Base-by-base conservation (phyloP, 2,329 filamentous ascomycete genomes). In the Diatrype stigma region DNA sequence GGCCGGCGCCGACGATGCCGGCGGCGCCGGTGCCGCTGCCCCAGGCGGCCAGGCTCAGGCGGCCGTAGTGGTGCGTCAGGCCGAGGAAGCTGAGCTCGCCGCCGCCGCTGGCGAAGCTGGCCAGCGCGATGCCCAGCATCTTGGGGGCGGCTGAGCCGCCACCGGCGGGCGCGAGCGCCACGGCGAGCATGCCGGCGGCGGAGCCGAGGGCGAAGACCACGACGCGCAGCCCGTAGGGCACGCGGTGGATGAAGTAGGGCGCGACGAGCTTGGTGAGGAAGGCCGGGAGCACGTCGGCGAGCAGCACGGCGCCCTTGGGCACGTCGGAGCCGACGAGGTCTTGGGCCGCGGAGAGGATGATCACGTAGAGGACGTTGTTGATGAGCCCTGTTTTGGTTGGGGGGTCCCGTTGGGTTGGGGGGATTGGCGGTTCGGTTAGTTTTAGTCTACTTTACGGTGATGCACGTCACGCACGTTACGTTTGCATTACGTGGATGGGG, bases 341-440 rank as follows among this genome's bases (percentile, higher is more conserved):
- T 63, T 96, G 88, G 3, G 94, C 94, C 34, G 94, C 89, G 28
- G 91, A 95, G 63, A 99, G 87, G 66, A 97, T 94, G 68, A 97
- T 89, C 50, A 97, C 93, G 71, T 96, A 97, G 72, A 96, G 87
- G 60, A 97, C 90, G 73, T 97, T 97, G 72, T 99, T 97, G 67
- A 97, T 94, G 17, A 94, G 75, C 48, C 90, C 90, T 93, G n/a
- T n/a, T 44, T 26, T 44, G 63, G 28, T 12, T n/a, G n/a, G n/a
- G n/a, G n/a, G n/a, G n/a, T n/a, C n/a, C n/a, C n/a, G n/a, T n/a
- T n/a, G n/a, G 21, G 38, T 10, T n/a, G 21, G 19, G 2, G 12
- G 28, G 23, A 40, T 47, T 19, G 34, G 44, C 45, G 22, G 44
- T 52, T 53, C 19, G 56, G 47, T 37, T 8, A 42, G 19, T 46